A percentile compares a stretch with the other conserved stretches of the same genome.
phyloP scores from a whole-genome alignment of 169 alveolate genomes.

The Plasmodium adleri region DNA sequence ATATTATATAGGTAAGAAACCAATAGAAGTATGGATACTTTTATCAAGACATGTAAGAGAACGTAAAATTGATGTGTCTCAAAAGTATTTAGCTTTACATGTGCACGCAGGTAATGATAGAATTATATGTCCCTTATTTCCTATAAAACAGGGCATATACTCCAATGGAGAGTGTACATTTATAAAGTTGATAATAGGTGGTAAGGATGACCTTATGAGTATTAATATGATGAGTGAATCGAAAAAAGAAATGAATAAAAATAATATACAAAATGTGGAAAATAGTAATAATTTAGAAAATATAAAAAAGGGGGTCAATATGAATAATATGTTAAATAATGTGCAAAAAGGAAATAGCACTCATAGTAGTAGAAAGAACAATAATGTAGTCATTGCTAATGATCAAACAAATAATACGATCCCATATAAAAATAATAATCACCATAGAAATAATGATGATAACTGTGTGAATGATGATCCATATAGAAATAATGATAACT shows the following conservation, averaged over 20 bases:
- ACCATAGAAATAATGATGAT: not conserved
- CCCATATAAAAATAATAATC: too few species aligned
- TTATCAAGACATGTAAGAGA: conserved; percentile 82
- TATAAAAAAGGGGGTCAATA: not conserved
- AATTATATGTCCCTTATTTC: conserved; percentile 85
- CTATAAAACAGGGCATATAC: conserved; percentile 87
- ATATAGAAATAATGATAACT: not conserved
- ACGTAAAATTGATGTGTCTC: conserved; percentile 77
- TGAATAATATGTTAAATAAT: not conserved
- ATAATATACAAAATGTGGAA: not conserved
- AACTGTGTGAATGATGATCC: not conserved
- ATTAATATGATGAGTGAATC: not conserved
- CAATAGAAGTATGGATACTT: conserved; percentile 84
- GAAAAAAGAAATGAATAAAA: not conserved
- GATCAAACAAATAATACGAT: too few species aligned
- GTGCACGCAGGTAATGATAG: conserved; percentile 79
- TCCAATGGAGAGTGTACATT: conserved; percentile 88
- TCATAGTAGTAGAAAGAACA: too few species aligned
- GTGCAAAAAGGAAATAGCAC: too few species aligned
- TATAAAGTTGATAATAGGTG: conserved; percentile 80
- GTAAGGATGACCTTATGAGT: conserved; percentile 14
- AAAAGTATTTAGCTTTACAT: conserved; percentile 86
- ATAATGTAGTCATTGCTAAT: too few species aligned
- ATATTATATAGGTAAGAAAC: conserved; percentile 68
- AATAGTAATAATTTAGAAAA: not conserved